Conservation (phyloP, 129 eudicot genomes). For the Erigeron canadensis region DNA sequence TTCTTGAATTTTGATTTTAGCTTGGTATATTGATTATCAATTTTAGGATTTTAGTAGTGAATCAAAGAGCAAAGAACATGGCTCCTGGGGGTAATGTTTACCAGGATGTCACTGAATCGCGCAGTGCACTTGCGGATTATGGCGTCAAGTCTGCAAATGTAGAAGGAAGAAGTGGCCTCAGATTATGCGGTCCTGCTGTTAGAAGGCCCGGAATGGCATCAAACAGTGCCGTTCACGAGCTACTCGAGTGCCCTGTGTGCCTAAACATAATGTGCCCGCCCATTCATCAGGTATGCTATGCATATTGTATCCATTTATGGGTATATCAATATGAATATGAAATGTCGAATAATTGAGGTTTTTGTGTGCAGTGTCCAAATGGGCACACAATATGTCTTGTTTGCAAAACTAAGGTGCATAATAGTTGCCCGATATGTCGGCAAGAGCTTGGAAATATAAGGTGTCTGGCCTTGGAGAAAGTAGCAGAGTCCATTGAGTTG, state of each 20-base stretch:
- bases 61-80: constrained; percentile 31
- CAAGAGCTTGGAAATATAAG: constrained; percentile 64
- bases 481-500: constrained; percentile 58
- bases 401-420: constrained; percentile 55
- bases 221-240: constrained; percentile 53
- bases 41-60: constrained; percentile 29
- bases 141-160: constrained; percentile 36
- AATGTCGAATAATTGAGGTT: neutral
- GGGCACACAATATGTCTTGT: constrained; percentile 56
- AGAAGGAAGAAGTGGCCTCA: constrained; percentile 36
- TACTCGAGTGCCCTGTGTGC: constrained; percentile 64
- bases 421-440: constrained; percentile 54
- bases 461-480: constrained; percentile 63
- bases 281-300: constrained; percentile 54
- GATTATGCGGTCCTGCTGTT: constrained; percentile 30
- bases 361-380: constrained; percentile 49
- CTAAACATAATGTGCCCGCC: constrained; percentile 62
- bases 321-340: neutral
- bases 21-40: neutral
- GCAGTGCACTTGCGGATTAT: constrained; percentile 33
- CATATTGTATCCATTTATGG: neutral
- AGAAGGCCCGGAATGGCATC: constrained; percentile 44
- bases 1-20: constrained; percentile 2
- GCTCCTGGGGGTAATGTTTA: constrained; percentile 54
- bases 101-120: constrained; percentile 42